Conservation (phyloP, 2,329 filamentous ascomycete genomes). For the Fusarium decemcellulare region DNA sequence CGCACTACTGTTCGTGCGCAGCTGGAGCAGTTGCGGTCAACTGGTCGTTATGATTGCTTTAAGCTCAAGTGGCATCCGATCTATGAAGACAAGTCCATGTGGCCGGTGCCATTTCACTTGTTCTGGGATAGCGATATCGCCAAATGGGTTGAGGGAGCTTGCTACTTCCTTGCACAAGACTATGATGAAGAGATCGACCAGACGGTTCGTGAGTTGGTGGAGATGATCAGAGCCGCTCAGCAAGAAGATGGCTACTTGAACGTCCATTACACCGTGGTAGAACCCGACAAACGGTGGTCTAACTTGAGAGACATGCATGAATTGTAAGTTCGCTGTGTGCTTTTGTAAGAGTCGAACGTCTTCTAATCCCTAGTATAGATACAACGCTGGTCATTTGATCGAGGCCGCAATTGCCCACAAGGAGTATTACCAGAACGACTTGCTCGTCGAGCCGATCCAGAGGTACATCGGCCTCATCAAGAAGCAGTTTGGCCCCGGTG, state of each 20-base stretch:
- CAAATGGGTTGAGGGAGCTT: constrained; percentile 37
- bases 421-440: constrained; percentile 65
- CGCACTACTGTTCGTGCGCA: constrained; percentile 63
- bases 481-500: constrained; percentile 64
- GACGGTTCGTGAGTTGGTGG: constrained; percentile 61
- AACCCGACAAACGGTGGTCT: constrained; percentile 67
- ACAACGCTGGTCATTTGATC: constrained; percentile 74
- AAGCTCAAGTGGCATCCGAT: constrained; percentile 68
- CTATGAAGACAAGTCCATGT: constrained; percentile 64
- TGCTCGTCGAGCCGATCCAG: constrained; percentile 55
- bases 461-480: constrained; percentile 62
- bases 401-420: constrained; percentile 72
- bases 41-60: constrained; percentile 70
- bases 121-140: constrained; percentile 67
- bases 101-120: constrained; percentile 69
- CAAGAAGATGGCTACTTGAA: constrained; percentile 74
- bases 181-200: constrained; percentile 31
- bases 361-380: constrained; percentile 48
- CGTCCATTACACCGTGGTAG: constrained; percentile 73
- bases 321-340: constrained; percentile 57
- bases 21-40: constrained; percentile 65
- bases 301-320: constrained; percentile 75
- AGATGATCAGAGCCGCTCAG: constrained; percentile 70
- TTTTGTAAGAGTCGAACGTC: too few relatives aligned
- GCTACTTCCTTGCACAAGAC: constrained; percentile 20